Evolutionary conservation across 768 basidiomycete species (phyloP), one percentile per base, ranked within the genome.

Genomic region (Vishniacozyma victoriae): DNA sequence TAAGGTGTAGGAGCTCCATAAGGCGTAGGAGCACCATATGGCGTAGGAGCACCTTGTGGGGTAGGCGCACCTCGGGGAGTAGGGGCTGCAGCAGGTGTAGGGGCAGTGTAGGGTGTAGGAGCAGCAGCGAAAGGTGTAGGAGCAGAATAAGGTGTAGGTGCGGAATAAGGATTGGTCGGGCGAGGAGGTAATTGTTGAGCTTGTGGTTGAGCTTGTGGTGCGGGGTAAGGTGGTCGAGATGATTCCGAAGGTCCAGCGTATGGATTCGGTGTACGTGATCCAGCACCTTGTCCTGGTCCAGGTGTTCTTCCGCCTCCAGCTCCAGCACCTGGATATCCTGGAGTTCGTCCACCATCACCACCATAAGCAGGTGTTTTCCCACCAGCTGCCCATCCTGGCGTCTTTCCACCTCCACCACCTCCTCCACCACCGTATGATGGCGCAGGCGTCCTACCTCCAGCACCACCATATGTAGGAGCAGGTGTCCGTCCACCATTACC

Each of bases 1-100:
- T 60, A 62, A 5, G 66, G 66, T n/a, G 64, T 60, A 15, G 62
- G 62, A 15, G 63, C 67, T 3, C 60, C 59, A 41, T 55, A 63
- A 0, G 68, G 65, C 23, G 64, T 70, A 7, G 68, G 64, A 2
- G 54, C 64, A 16, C 56, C 65, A 35, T 54, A 54, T 38, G 51
- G 56, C 25, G 54, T 60, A 29, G 53, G 58, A 18, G 57, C 64
- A 7, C 18, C 35, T 11, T 67, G 73, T 11, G 74, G 73, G 24
- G 74, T 77, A 0, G 75, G 73, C 1, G 75, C 75, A 27, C 77
- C 77, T 6, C 76, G 78, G 0, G 76, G 75, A n/a, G 75, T 76
- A 16, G 56, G 47, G 39, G 50, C 55, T 35, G 38, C 42, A n/a
- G 45, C 53, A 2, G 61, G 56, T 7, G 61, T 63, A 15, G 59